Evolutionary conservation across 164 flowering plant species (phyloP).

Genomic region (Tetracentron sinense): DNA sequence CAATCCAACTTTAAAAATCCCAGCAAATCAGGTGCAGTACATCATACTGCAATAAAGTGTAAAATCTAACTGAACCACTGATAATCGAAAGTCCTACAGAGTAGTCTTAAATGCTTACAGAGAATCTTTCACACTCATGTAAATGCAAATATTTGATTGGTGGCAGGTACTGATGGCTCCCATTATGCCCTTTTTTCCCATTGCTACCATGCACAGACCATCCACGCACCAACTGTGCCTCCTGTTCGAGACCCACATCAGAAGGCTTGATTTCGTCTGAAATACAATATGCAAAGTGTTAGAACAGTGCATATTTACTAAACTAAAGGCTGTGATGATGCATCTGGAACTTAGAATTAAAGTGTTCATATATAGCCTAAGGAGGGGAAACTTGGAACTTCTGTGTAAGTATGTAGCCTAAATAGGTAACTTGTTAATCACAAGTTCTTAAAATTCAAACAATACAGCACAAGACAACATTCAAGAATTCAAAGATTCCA

Average conservation of each 20-base stretch:
- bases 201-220: conserved; percentile 44
- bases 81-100: not conserved
- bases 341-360: not conserved
- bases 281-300: conserved; percentile 17
- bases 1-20: not conserved
- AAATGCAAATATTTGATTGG: conserved; percentile 84
- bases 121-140: conserved; percentile 78
- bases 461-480: too few relatives aligned
- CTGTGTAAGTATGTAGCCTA: not conserved
- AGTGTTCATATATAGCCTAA: not conserved
- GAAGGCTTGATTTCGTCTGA: conserved; percentile 86
- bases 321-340: not conserved
- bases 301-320: not conserved
- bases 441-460: not conserved
- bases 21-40: conserved; percentile 9
- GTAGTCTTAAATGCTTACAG: conserved; percentile 46
- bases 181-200: conserved; percentile 54
- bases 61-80: not conserved
- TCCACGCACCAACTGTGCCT: conserved; percentile 61
- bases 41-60: not conserved
- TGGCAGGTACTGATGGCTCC: conserved; percentile 48
- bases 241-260: conserved; percentile 93
- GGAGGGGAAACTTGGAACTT: not conserved
- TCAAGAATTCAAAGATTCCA: not conserved
- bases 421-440: not conserved